Evolutionary conservation across 805 yeast species (phyloP).

Genomic region (Cyberlindnera japonica): DNA sequence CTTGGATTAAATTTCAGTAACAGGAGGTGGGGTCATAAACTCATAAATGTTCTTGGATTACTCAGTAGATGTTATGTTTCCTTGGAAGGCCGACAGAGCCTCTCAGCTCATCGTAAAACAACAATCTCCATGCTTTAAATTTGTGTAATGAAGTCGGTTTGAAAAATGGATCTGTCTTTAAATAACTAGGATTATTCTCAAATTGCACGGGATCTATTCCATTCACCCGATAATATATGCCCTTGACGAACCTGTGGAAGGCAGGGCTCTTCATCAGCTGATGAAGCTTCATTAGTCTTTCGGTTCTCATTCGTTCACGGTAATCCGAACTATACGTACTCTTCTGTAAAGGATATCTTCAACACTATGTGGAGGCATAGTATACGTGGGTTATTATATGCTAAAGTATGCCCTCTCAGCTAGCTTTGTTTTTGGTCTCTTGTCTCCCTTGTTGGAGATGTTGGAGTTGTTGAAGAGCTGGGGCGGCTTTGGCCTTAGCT

Average conservation of each 20-base stretch:
- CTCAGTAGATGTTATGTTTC: conserved; percentile 15
- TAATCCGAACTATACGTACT: too few relatives aligned
- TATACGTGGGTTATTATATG: neutral
- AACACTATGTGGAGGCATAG: conserved; percentile 32
- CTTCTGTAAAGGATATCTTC: conserved; percentile 43
- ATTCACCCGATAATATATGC: conserved; percentile 61
- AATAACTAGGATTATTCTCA: conserved; percentile 2
- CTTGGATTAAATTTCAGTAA: conserved; percentile 11
- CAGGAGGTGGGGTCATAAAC: too few relatives aligned
- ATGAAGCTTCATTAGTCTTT: too few relatives aligned
- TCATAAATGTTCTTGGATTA: neutral
- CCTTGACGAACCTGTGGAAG: conserved; percentile 60
- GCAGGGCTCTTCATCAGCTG: conserved; percentile 51
- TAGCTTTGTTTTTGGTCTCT: too few relatives aligned
- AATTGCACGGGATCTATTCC: conserved; percentile 35
- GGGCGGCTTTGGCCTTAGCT: too few relatives aligned
- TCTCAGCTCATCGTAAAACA: conserved; percentile 62
- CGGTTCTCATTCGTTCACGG: too few relatives aligned
- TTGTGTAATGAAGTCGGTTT: conserved; percentile 53
- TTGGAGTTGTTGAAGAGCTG: too few relatives aligned
- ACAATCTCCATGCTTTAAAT: conserved; percentile 53
- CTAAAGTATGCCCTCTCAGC: neutral
- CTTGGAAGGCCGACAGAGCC: conserved; percentile 45
- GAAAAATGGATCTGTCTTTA: conserved; percentile 19
- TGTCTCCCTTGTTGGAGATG: too few relatives aligned